These are phyloP conservation scores for Chlorella sp. DNA, from an alignment of 139 green algal genomes.

Conservation along the genomic window DNA sequence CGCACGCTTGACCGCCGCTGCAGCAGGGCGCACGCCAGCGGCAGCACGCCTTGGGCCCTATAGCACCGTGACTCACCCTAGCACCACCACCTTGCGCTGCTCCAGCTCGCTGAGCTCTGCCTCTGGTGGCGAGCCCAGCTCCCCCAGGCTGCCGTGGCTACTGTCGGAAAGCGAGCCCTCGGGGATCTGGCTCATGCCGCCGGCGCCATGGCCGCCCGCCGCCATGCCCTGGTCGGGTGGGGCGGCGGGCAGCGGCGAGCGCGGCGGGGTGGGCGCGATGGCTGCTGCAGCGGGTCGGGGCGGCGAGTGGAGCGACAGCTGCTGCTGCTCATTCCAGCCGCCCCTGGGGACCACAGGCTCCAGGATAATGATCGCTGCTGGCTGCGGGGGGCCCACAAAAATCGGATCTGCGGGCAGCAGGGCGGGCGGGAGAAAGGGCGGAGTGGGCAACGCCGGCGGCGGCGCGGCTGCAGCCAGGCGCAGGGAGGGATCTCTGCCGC, in stretches of 20 bases:
- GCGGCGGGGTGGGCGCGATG: background rate
- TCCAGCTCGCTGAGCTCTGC: slow-evolving; percentile 11
- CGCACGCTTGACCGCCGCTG: too few relatives aligned
- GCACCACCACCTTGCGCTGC: slow-evolving; percentile 45
- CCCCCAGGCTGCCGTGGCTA: slow-evolving; percentile 30
- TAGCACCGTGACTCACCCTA: slow-evolving; percentile 34
- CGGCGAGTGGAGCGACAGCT: slow-evolving; percentile 6
- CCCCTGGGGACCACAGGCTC: background rate
- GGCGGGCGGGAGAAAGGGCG: background rate
- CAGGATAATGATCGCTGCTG: background rate
- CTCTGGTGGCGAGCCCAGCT: slow-evolving; percentile 6
- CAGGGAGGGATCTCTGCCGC: too few relatives aligned
- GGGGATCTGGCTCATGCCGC: background rate
- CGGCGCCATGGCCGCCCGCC: too few relatives aligned
- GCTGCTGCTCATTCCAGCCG: slow-evolving; percentile 21
- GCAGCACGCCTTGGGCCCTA: too few relatives aligned
- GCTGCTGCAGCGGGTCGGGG: background rate
- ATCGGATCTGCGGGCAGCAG: too few relatives aligned
- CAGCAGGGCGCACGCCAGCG: too few relatives aligned
- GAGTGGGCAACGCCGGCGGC: too few relatives aligned
- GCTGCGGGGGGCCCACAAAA: background rate
- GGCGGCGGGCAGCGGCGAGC: slow-evolving; percentile 13
- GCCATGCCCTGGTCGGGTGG: background rate
- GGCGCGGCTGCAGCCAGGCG: too few relatives aligned
- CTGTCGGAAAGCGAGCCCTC: background rate